Evolutionary conservation across 805 yeast genomes (phyloP), one percentile per base, ranked within the genome.

Genomic region (Saturnispora dispora): DNA sequence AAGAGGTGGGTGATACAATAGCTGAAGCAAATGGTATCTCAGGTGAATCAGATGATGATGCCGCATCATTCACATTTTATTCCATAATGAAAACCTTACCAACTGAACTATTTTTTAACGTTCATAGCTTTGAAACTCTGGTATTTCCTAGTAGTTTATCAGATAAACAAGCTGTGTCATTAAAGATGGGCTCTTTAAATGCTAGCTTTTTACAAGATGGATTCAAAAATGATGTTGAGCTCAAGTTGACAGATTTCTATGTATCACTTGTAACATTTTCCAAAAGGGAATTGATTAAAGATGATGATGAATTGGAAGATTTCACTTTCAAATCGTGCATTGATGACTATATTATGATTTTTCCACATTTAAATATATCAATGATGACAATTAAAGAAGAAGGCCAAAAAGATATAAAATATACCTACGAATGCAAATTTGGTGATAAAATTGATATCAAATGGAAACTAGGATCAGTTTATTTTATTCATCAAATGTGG

Each of bases 391-490:
- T 25, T 25, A 81, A 95, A 0, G 77, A 79, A 71, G 90, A 88
- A 59, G 65, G 69, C 32, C 71, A 71, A 27, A 75, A 77, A 43
- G 55, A 72, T 4, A 77, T 93, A 42, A 83, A 85, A 58, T 88
- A 83, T 60, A 70, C 75, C 1, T 93, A 78, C 64, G 74, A 74
- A 45, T 81, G 93, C 47, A 72, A 81, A 2, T 88, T 93, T 70
- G 95, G 88, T 8, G 97, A 96, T 27, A 81, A 88, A 15, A 93
- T 93, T 39, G 95, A 88, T 53, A 82, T 93, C 1, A 77, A 88
- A 46, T 93, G 99, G 99, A 93, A 93, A 63, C 69, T 93, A 28
- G 97, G 98, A 0, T 83, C 96, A 0, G 82, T 93, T 18, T 87
- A 85, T 60, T 88, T 88, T 56, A 88, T 93, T 33, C 74, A 95